Conservation (phyloP, 108 stramenopile species). For the Skeletonema grethae region DNA sequence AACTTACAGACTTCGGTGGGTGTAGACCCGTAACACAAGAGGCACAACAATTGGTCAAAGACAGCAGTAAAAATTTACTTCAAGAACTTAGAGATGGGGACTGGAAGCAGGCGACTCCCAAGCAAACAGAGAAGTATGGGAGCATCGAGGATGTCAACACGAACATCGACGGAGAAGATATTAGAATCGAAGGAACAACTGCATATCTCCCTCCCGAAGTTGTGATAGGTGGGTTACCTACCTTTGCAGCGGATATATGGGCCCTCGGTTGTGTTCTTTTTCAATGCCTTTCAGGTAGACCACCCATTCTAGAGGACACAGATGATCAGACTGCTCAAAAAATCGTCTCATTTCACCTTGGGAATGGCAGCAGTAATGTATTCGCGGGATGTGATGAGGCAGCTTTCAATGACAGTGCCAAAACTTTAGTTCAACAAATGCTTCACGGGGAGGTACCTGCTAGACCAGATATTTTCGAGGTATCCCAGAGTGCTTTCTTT, state of each 20-base stretch:
- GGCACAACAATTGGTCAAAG: constrained; percentile 54
- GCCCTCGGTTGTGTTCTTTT: constrained; percentile 95
- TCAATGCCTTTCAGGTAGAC: constrained; percentile 90
- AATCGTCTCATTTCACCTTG: constrained; percentile 82
- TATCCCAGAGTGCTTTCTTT: constrained; percentile 67
- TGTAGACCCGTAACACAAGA: constrained; percentile 81
- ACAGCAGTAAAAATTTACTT: constrained; percentile 61
- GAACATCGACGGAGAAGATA: constrained; percentile 61
- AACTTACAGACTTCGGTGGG: constrained; percentile 97
- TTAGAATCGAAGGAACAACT: constrained; percentile 94
- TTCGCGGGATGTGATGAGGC: constrained; percentile 43
- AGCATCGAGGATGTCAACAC: constrained; percentile 12
- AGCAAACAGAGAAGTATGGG: constrained; percentile 5
- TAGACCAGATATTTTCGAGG: constrained; percentile 62
- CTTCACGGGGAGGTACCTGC: constrained; percentile 37
- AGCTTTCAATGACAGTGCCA: constrained; percentile 44
- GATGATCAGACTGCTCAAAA: constrained; percentile 70
- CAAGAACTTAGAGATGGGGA: constrained; percentile 87
- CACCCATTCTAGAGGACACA: constrained; percentile 86
- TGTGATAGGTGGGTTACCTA: constrained; percentile 77
- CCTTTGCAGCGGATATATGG: constrained; percentile 91
- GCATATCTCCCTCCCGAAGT: constrained; percentile 98
- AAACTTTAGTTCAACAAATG: constrained; percentile 56
- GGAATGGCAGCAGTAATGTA: constrained; percentile 48
- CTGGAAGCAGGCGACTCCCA: constrained; percentile 60